These are phyloP conservation scores for Wickerhamomyces alni DNA, from an alignment of 805 yeast species.

Conservation along the genomic window DNA sequence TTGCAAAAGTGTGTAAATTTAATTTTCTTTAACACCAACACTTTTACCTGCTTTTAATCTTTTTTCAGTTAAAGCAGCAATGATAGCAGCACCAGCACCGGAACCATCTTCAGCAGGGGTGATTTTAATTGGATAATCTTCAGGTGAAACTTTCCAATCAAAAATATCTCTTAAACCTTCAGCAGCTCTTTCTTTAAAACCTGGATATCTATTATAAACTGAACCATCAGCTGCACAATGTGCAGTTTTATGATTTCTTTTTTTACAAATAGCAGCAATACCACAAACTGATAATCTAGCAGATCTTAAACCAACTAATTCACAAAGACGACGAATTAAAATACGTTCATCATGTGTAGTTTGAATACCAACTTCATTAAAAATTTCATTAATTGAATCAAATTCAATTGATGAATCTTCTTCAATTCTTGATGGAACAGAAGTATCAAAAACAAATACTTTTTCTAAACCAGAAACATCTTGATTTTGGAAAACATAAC, in stretches of 20 bases:
- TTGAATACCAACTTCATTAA: constrained; percentile 47
- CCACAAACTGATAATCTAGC: constrained; percentile 93
- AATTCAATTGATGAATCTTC: constrained; percentile 84
- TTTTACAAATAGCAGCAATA: constrained; percentile 87
- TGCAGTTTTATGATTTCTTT: constrained; percentile 70
- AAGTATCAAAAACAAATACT: constrained; percentile 79
- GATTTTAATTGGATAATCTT: constrained; percentile 70
- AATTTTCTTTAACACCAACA: constrained; percentile 52
- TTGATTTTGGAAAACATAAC: constrained; percentile 64
- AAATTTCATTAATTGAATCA: constrained; percentile 63
- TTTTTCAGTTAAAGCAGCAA: constrained; percentile 88
- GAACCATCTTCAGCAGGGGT: constrained; percentile 97
- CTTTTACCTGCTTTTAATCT: constrained; percentile 68
- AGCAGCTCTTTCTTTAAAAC: constrained; percentile 85
- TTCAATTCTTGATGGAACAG: constrained; percentile 82
- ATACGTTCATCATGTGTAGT: constrained; percentile 77
- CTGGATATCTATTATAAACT: constrained; percentile 90
- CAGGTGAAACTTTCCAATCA: constrained; percentile 55
- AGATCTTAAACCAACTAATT: constrained; percentile 85
- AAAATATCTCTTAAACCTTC: constrained; percentile 83
- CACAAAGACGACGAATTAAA: constrained; percentile 76
- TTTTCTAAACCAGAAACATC: constrained; percentile 54
- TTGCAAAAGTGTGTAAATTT: no score
- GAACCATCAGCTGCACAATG: constrained; percentile 98
- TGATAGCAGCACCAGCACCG: constrained; percentile 98